These are phyloP conservation scores for Sugiyamaella smithiae DNA, from an alignment of 805 yeast genomes.

Conservation along the genomic window DNA sequence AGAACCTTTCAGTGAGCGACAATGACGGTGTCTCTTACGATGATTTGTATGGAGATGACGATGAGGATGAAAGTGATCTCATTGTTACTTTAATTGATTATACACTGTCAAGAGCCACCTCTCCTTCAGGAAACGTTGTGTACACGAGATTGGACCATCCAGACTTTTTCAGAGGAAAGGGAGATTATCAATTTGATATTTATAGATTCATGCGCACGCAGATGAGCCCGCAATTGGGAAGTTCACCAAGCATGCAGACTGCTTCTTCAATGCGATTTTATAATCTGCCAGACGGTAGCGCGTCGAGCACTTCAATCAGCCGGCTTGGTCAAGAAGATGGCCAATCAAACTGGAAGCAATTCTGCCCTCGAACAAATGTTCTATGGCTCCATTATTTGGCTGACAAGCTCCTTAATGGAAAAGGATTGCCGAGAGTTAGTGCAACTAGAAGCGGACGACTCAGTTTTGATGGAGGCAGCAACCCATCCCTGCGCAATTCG, in stretches of 20 bases:
- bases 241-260: neutral
- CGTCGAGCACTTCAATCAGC: neutral
- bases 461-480: conserved; percentile 22
- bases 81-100: conserved; percentile 55
- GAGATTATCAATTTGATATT: conserved; percentile 60
- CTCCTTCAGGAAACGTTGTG: conserved; percentile 29
- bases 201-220: conserved; percentile 53
- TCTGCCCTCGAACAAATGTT: conserved; percentile 51
- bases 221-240: neutral
- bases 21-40: neutral
- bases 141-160: conserved; percentile 65
- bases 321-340: neutral
- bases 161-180: conserved; percentile 56
- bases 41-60: conserved; percentile 14
- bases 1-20: conserved; percentile 10
- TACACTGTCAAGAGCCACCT: conserved; percentile 49
- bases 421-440: conserved; percentile 27
- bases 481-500: conserved; percentile 21
- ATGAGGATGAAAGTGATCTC: conserved; percentile 16
- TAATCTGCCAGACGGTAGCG: neutral
- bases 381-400: conserved; percentile 65
- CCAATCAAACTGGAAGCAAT: conserved; percentile 44
- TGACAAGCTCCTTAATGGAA: conserved; percentile 46
- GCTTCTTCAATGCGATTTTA: neutral
- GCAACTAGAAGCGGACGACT: conserved; percentile 25